These are phyloP conservation scores for Obba rivulosa DNA, from an alignment of 768 basidiomycete species.

Conservation along the genomic window DNA sequence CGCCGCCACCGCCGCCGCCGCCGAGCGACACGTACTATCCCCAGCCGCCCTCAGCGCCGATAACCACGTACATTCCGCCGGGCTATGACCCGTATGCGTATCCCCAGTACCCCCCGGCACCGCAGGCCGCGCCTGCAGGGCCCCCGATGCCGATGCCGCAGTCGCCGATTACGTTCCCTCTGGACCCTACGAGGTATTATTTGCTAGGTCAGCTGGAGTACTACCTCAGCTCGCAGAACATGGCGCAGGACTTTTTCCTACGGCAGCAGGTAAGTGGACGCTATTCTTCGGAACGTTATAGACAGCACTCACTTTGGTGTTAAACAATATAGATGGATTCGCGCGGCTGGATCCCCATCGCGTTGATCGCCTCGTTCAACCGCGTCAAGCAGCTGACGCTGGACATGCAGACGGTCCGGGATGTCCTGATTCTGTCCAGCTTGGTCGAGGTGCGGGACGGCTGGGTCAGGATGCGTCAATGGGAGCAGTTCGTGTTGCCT, in stretches of 20 bases:
- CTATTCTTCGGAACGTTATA: neutral
- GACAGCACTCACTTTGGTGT: conserved; percentile 4
- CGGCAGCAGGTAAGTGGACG: conserved; percentile 58
- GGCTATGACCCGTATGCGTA: conserved; percentile 12
- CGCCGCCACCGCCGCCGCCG: conserved; percentile 21
- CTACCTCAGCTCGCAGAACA: conserved; percentile 86
- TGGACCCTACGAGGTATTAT: conserved; percentile 63
- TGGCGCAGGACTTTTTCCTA: conserved; percentile 83
- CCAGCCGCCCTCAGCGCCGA: conserved; percentile 12
- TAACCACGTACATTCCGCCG: conserved; percentile 17
- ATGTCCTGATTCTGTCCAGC: conserved; percentile 62
- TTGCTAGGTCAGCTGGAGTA: conserved; percentile 86
- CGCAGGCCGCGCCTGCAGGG: conserved; percentile 19
- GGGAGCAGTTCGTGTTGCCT: conserved; percentile 60
- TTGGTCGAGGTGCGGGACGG: conserved; percentile 66
- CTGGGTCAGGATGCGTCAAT: conserved; percentile 63
- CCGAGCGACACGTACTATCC: conserved; percentile 1
- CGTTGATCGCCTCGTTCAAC: conserved; percentile 82
- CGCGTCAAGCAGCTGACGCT: conserved; percentile 66
- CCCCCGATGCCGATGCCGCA: conserved; percentile 41
- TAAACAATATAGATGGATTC: conserved; percentile 74
- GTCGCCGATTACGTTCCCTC: conserved; percentile 42
- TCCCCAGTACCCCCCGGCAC: conserved; percentile 13
- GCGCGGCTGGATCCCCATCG: conserved; percentile 80
- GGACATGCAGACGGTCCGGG: conserved; percentile 55